Evolutionary conservation across 805 yeast genomes (phyloP), one percentile per base, ranked within the genome.

Genomic region (Candida parachauliodes): DNA sequence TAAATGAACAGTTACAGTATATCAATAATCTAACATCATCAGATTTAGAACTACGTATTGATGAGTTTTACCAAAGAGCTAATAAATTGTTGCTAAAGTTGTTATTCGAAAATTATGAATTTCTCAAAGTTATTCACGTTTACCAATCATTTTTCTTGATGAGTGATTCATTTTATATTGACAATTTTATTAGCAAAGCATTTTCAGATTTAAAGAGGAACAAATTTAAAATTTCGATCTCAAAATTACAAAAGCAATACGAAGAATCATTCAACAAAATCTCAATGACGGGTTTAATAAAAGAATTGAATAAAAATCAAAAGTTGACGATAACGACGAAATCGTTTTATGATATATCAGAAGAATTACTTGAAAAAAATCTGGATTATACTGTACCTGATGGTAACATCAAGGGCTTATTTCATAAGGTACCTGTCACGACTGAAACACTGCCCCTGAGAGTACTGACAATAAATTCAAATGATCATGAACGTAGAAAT

Each of bases 51-150:
- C 54, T 78, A 17, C 74, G 72, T 32, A 67, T 91, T 12, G 70
- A 77, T 32, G 67, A 70, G 16, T 83, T 85, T 27, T 87, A 83
- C 48, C 50, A 63, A 8, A 65, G 82, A 28, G 88, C 97, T 0
- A 89, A 88, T 54, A 60, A 59, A 21, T 52, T 77, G 16, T 64
- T 88, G 14, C 55, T 81, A 42, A 65, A 72, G 25, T 57, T 89
- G 29, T 64, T 85, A 21, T 70, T 76, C 39, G 64, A 73, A 10
- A 88, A 91, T 0, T 85, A 75, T 48, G 60, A 76, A 22, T 64
- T 91, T 12, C 46, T 52, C 0, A 54, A 52, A 1, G 58, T 84
- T 36, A 47, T 88, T 2, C 47, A 53, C 3, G 60, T 68, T 8
- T 59, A 86, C 33, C 81, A 81, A 49, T 68, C 67, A 24, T 74